Evolutionary conservation across 345 rosid species (phyloP), one percentile per base, ranked within the genome.

Genomic region (Corchorus capsularis): DNA sequence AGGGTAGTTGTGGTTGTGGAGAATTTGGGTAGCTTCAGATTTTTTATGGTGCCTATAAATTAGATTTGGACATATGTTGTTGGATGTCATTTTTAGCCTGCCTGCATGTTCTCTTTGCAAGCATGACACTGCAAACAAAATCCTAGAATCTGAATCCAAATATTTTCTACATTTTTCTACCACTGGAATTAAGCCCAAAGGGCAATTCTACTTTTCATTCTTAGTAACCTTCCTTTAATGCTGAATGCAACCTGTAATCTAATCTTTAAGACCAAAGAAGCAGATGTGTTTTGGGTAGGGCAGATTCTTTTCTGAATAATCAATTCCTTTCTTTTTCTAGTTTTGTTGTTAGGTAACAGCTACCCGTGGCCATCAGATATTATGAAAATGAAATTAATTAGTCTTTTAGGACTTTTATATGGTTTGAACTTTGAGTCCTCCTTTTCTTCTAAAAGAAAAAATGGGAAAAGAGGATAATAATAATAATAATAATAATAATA

Each of bases 231-330:
- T 54, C 47, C 63, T 71, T 71, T 35, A 55, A 71, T 55, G 32
- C 50, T 39, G 49, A 55, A 55, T 19, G 52, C 37, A 60, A 71
- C 63, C 37, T 54, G 49, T 34, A 39, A 71, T 71, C 60, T 39
- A 55, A 39, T 55, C 35, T 37, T 16, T 2, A 53, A 37, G 12
- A 55, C 74, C 63, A 12, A 65, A 39, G 8, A 60, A 3, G 17
- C 8, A 11, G 32, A 8, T 6, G 10, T 27, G 63, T 27, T 27
- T 32, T 69, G 59, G 15, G 15, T 9, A 6, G 32, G 49, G 49
- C 16, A 17, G 32, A 17, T 50, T 6, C 5, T 39, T 39, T 39
- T 56, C 8, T 52, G 61, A 54, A 69, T 35, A 34, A 69, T 52
- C 61, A 34, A 34, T 49, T 47, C 72, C 20, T 47, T 47, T 47